Percentiles rank a stretch among this genome's conserved stretches.
Evolutionary conservation across 768 basidiomycete genomes (phyloP).

Genomic region (Xerocomellus chrysenteron): DNA sequence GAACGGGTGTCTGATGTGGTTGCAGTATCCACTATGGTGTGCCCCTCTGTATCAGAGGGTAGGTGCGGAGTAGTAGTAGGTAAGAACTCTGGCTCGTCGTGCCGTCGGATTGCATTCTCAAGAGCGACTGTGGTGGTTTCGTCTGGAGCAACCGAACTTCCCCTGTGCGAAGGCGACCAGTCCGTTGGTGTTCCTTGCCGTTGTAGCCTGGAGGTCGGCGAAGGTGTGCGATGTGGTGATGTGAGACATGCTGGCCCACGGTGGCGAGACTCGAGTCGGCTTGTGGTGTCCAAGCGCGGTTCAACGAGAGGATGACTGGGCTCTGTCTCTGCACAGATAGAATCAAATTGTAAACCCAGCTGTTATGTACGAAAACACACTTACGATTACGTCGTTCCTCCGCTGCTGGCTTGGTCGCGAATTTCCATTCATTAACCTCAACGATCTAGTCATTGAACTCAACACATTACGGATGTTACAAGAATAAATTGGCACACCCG

Average conservation of each 20-base stretch:
- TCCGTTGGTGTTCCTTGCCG: slow-evolving; percentile 31
- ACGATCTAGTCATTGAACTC: slow-evolving; percentile 11
- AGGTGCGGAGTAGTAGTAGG: not conserved
- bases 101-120: not conserved
- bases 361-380: not conserved
- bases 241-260: not conserved
- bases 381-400: slow-evolving; percentile 10
- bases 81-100: slow-evolving; percentile 1
- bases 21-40: not conserved
- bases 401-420: slow-evolving; percentile 6
- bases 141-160: slow-evolving; percentile 13
- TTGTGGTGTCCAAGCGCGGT: not conserved
- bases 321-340: slow-evolving; percentile 6
- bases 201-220: slow-evolving; percentile 1
- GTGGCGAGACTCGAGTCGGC: not conserved
- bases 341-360: not conserved
- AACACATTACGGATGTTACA: not conserved
- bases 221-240: slow-evolving; percentile 7
- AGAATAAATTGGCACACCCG: slow-evolving; percentile 12
- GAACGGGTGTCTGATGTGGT: slow-evolving; percentile 12
- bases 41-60: slow-evolving; percentile 16
- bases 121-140: not conserved
- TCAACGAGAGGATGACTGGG: not conserved
- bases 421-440: slow-evolving; percentile 14
- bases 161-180: slow-evolving; percentile 28